Evolutionary conservation across 805 yeast species (phyloP).

Genomic region (Saccharomycopsis sp.): DNA sequence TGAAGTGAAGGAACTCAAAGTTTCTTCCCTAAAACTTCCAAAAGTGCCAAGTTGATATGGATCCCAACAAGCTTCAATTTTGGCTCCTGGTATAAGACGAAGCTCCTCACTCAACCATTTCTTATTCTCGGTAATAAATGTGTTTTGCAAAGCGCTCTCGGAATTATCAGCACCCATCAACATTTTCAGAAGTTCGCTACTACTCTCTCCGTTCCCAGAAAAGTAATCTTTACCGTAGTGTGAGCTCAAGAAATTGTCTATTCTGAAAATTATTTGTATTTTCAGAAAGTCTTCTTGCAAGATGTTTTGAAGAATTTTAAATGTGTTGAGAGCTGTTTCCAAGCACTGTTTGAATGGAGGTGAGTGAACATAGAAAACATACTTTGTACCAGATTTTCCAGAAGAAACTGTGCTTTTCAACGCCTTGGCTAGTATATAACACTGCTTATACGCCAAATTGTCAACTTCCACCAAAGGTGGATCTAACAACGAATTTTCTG

Average conservation of each 20-base stretch:
- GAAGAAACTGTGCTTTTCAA: slow-evolving; percentile 1
- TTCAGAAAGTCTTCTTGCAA: too few relatives aligned
- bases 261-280: slow-evolving; percentile 3
- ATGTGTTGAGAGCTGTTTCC: slow-evolving; percentile 4
- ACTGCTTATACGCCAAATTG: slow-evolving; percentile 8
- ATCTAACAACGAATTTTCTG: not conserved
- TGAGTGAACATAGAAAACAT: slow-evolving; percentile 9
- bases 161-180: not conserved
- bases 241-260: slow-evolving; percentile 13
- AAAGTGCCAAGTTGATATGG: too few relatives aligned
- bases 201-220: too few relatives aligned
- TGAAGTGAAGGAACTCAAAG: slow-evolving; percentile 4
- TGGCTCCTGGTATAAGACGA: too few relatives aligned
- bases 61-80: too few relatives aligned
- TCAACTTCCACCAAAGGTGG: slow-evolving; percentile 1
- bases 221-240: slow-evolving; percentile 5
- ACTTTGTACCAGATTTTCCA: not conserved
- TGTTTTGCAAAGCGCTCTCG: not conserved
- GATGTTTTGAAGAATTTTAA: not conserved
- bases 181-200: too few relatives aligned
- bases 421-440: slow-evolving; percentile 10
- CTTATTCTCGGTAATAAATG: not conserved
- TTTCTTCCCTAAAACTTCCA: too few relatives aligned
- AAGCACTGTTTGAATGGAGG: slow-evolving; percentile 14
- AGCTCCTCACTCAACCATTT: too few relatives aligned